Percentiles rank a stretch among this genome's conserved stretches.
phyloP scores from a whole-genome alignment of 2,329 filamentous ascomycete genomes.

The Sordariomycetes sp. region DNA sequence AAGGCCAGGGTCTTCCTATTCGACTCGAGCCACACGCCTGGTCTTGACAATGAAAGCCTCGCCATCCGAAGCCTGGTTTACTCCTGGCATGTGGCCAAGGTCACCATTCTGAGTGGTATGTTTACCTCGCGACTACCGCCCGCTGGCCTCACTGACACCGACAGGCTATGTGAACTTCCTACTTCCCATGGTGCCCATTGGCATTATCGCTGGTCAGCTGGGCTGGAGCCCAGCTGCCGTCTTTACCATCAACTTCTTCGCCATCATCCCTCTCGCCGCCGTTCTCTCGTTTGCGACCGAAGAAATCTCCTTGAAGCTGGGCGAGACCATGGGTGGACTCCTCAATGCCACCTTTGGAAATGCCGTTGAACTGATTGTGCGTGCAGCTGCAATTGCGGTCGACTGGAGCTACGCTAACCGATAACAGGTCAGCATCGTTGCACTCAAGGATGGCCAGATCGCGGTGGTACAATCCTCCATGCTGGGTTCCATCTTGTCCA shows the following conservation, averaged over 20 bases:
- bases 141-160: slow-evolving; percentile 3
- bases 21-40: slow-evolving; percentile 39
- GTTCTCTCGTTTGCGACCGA: slow-evolving; percentile 71
- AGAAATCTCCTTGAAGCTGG: slow-evolving; percentile 63
- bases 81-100: slow-evolving; percentile 46
- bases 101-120: slow-evolving; percentile 50
- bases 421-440: slow-evolving; percentile 80
- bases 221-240: slow-evolving; percentile 58
- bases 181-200: slow-evolving; percentile 65
- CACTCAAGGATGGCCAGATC: slow-evolving; percentile 76
- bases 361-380: slow-evolving; percentile 69
- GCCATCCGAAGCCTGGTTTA: slow-evolving; percentile 36
- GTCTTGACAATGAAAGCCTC: slow-evolving; percentile 36
- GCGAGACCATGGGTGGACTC: slow-evolving; percentile 64
- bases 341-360: slow-evolving; percentile 74
- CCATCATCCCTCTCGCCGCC: slow-evolving; percentile 67
- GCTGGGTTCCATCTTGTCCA: slow-evolving; percentile 92
- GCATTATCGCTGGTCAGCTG: slow-evolving; percentile 56
- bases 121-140: slow-evolving; percentile 8
- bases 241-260: slow-evolving; percentile 72
- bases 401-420: slow-evolving; percentile 8
- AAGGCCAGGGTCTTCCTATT: slow-evolving; percentile 33
- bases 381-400: too few species aligned
- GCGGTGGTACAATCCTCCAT: slow-evolving; percentile 97
- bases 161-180: slow-evolving; percentile 58